Conservation (phyloP, 2,329 filamentous ascomycete genomes). For the Cladorrhinum sp. region DNA sequence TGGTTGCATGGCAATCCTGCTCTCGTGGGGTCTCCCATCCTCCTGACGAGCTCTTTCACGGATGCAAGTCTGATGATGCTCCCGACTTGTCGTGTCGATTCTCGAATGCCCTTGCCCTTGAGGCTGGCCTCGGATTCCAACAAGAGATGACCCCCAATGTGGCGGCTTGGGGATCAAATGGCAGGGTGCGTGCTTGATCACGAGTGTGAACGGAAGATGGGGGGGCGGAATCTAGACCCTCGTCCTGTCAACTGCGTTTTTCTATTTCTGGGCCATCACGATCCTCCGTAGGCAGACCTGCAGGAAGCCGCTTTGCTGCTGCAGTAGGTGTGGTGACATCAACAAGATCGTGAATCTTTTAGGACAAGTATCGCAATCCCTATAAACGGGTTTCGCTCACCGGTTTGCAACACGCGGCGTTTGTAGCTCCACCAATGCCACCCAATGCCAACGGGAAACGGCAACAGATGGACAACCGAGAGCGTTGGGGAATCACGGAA, state of each 20-base stretch:
- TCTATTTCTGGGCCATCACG: conserved; percentile 7
- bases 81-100: not conserved
- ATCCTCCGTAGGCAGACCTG: conserved; percentile 8
- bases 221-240: not conserved
- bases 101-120: not conserved
- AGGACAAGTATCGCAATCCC: not conserved
- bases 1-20: not conserved
- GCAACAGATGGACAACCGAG: not conserved
- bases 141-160: not conserved
- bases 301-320: not conserved
- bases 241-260: not conserved
- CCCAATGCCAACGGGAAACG: conserved; percentile 5
- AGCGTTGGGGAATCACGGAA: not conserved
- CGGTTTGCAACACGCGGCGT: conserved; percentile 9
- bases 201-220: not conserved
- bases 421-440: conserved; percentile 14
- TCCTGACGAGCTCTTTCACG: not conserved
- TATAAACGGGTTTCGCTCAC: not conserved
- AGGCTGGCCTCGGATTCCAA: not conserved
- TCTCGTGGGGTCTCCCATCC: not conserved
- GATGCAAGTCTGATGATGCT: too few relatives aligned
- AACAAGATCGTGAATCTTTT: not conserved
- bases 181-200: not conserved
- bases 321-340: not conserved
- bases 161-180: not conserved